Base-by-base conservation (phyloP, 805 yeast species). In the Candida endomychidarum region DNA sequence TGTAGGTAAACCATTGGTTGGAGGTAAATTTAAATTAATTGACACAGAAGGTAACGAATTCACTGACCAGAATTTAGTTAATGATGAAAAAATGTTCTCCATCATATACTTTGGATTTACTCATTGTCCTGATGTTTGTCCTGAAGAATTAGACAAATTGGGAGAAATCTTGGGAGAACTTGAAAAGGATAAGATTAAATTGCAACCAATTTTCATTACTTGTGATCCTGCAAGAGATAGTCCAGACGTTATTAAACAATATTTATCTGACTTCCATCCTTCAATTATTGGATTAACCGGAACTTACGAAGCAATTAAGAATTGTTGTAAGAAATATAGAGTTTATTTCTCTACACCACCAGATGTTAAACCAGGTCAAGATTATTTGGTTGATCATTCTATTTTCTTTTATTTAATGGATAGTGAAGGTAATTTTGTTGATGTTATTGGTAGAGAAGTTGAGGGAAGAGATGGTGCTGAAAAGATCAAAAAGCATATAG, bases 271-370 rank as follows among this genome's bases (percentile, higher is more conserved):
- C 56, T 93, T 93, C 78, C 96, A 93, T 57, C 87, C 90, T 2
- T 80, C 79, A 30, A 86, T 93, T 37, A 70, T 88, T 42, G 99
- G 99, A 0, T 75, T 93, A 46, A 93, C 98, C 0, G 99, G 99
- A 29, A 72, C 85, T 11, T 91, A 87, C 59, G 93, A 88, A 22
- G 82, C 83, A 44, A 80, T 93, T 44, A 91, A 89, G 63, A 74
- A 76, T 47, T 77, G 83, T 39, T 93, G 99, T 70, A 93, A 89
- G 63, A 80, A 81, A 51, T 93, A 81, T 65, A 75, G 99, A 50
- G 99, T 93, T 10, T 93, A 93, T 63, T 93, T 93, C 63, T 87
- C 96, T n/a, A 93, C 99, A 1, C 99, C 99, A 3, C 86, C 90
- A 18, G 79, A 88, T 57, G 83, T 93, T 34, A 87, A 89, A 59